Base-by-base conservation (phyloP, 345 rosid genomes). In the Physaria fendleri region DNA sequence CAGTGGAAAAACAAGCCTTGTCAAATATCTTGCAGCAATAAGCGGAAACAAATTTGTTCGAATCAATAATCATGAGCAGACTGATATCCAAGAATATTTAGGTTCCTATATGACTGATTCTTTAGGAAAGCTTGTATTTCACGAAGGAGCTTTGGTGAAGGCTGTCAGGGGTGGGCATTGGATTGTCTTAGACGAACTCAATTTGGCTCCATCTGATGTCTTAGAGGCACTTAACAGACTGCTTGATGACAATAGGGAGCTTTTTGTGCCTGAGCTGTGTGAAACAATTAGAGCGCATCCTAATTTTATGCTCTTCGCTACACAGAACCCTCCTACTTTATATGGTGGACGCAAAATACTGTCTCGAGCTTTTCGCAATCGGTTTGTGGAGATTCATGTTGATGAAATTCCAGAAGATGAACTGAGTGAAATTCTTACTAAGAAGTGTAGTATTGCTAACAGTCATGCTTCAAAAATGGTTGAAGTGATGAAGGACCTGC, bases 291-390 rank as follows among this genome's bases (percentile, higher is more conserved):
- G 75, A 56, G 95, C 97, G 18, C 98, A 92, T 79, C 90, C 95
- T 22, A 71, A 82, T 64, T 92, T 92, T 71, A 88, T 88, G 98
- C 95, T 92, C 72, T 92, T 92, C 65, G 97, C 97, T 17, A 92
- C 98, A 59, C 98, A 92, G 71, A 92, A 92, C 67, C 98, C 98
- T 8, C 98, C 98, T 15, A 82, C 88, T 11, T 60, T 79, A 17
- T 88, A 92, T 77, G 98, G 95, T 63, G 98, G 98, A 27, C 95
- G 98, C 64, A 92, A 92, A 80, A 78, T 92, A 77, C 89, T 92
- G 68, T 92, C 98, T 62, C 82, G 98, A 66, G 97, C 98, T 51
- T 92, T 92, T 65, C 97, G 97, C 45, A 92, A 92, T 55, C 95
- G 98, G 28, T 92, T 92, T 78, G 91, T 92, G 57, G 98, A 92